These are phyloP conservation scores for Triticum turgidum DNA, from an alignment of 176 grass and related monocot genomes.

Conservation along the genomic window DNA sequence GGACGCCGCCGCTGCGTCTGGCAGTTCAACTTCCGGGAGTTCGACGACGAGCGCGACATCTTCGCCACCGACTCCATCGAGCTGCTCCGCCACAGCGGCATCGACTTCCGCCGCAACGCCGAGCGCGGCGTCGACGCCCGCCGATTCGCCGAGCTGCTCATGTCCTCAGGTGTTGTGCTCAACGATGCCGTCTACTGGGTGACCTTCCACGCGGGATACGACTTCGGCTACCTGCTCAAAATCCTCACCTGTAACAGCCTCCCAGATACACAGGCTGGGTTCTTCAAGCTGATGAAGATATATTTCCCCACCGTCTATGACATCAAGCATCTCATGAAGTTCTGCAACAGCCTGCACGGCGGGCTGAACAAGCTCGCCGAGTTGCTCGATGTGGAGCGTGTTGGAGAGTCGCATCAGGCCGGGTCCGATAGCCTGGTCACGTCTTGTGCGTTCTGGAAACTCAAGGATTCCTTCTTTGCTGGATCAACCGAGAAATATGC, in stretches of 20 bases:
- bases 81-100: constrained; percentile 85
- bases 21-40: constrained; percentile 99
- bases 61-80: constrained; percentile 92
- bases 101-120: constrained; percentile 73
- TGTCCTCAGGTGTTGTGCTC: constrained; percentile 93
- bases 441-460: constrained; percentile 75
- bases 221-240: constrained; percentile 92
- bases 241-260: constrained; percentile 82
- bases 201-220: constrained; percentile 91
- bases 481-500: constrained; percentile 90
- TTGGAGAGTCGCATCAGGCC: constrained; percentile 90
- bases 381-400: constrained; percentile 89
- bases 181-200: constrained; percentile 90
- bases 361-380: constrained; percentile 96
- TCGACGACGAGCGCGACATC: constrained; percentile 68
- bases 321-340: constrained; percentile 98
- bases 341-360: constrained; percentile 95
- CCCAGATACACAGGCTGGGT: constrained; percentile 64
- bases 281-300: constrained; percentile 88
- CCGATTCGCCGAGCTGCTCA: constrained; percentile 81
- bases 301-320: constrained; percentile 93
- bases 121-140: constrained; percentile 68
- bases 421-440: constrained; percentile 94
- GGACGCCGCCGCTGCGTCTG: constrained; percentile 69
- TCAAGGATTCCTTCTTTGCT: constrained; percentile 78